These are phyloP conservation scores for Xanthoparmelia taractica DNA, from an alignment of 495 filamentous ascomycete species.

Conservation along the genomic window DNA sequence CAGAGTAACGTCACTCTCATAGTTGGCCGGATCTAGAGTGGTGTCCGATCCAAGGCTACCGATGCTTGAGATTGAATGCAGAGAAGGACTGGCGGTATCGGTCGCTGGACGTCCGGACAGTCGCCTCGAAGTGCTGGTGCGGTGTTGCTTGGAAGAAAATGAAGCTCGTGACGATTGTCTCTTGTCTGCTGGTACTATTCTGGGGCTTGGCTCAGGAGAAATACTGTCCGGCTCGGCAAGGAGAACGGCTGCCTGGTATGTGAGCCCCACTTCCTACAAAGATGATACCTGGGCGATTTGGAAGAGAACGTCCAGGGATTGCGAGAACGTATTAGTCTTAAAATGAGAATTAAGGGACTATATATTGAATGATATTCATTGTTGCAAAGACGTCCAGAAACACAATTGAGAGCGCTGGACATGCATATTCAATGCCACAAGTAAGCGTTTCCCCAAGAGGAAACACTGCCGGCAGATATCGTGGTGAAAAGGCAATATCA, in stretches of 20 bases:
- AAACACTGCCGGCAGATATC: background rate
- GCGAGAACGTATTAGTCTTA: background rate
- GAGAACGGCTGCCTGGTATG: conserved; percentile 26
- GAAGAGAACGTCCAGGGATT: background rate
- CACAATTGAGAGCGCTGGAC: background rate
- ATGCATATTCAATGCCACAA: background rate
- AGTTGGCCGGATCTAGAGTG: conserved; percentile 25
- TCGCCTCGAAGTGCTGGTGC: conserved; percentile 16
- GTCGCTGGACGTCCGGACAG: conserved; percentile 19
- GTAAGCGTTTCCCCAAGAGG: too few species aligned
- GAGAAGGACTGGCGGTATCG: conserved; percentile 5
- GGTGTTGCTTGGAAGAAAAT: conserved; percentile 22
- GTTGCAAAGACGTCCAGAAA: background rate
- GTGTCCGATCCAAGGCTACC: conserved; percentile 13
- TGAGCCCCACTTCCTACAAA: background rate
- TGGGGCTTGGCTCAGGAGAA: conserved; percentile 18
- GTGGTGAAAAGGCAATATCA: background rate
- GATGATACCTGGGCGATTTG: background rate
- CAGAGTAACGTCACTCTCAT: conserved; percentile 25
- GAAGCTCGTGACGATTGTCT: conserved; percentile 17
- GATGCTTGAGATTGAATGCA: conserved; percentile 20
- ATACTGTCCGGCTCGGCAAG: conserved; percentile 32
- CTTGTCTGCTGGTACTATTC: conserved; percentile 12
- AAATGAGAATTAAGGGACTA: background rate
- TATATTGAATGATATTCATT: background rate